phyloP scores from a whole-genome alignment of 345 rosid genomes.

The Dipteronia dyeriana region DNA sequence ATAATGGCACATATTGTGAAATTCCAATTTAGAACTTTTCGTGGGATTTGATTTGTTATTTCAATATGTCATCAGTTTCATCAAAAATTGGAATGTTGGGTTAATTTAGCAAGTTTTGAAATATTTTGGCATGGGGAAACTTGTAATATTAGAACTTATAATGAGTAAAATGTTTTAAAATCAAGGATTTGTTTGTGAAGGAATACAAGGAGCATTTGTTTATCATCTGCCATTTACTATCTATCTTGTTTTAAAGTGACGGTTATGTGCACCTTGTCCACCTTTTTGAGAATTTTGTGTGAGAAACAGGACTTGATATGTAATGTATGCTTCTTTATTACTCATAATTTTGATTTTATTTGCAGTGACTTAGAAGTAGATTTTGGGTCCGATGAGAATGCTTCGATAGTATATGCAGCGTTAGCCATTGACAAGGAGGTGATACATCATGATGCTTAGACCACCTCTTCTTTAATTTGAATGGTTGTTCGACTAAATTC shows the following conservation, averaged over 20 bases:
- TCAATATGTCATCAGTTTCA: no score
- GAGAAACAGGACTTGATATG: neutral
- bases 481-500: neutral
- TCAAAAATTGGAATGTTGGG: no score
- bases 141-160: neutral
- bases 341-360: neutral
- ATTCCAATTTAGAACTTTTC: neutral
- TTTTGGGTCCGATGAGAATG: constrained; percentile 73
- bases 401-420: constrained; percentile 64
- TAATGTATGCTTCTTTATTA: neutral
- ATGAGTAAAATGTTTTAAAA: neutral
- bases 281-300: neutral
- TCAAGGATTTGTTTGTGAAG: neutral
- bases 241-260: neutral
- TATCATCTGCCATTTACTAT: neutral
- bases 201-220: no score
- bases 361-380: constrained; percentile 84
- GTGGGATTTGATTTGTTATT: no score
- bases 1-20: neutral
- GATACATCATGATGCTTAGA: neutral
- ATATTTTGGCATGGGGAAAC: no score
- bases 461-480: neutral
- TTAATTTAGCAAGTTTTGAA: no score
- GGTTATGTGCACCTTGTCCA: neutral
- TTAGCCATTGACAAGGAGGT: constrained; percentile 95